Conservation (phyloP, 768 basidiomycete genomes). For the Leccinum boreale region DNA sequence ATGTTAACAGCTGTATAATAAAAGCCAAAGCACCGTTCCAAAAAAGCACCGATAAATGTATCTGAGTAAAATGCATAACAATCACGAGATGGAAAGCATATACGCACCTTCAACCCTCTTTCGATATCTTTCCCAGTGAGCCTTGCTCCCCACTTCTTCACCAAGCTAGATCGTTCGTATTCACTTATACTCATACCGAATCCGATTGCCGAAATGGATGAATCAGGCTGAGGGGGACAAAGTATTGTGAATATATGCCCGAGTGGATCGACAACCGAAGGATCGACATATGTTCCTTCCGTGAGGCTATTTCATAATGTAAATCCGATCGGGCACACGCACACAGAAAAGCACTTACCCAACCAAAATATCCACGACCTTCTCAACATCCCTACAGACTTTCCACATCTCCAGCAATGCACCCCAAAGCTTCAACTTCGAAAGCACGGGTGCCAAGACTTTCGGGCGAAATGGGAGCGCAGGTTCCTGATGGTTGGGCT, state of each 20-base stretch:
- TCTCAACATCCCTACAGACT: conserved; percentile 15
- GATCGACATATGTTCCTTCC: conserved; percentile 25
- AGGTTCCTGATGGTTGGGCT: background rate
- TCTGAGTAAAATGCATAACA: background rate
- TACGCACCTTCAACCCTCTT: conserved; percentile 63
- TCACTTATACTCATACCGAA: conserved; percentile 12
- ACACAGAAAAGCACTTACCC: conserved; percentile 19
- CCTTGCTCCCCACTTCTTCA: conserved; percentile 81
- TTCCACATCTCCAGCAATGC: conserved; percentile 30
- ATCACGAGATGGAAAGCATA: background rate
- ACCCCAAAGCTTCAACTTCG: conserved; percentile 20
- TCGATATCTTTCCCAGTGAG: conserved; percentile 65
- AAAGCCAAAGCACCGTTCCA: background rate
- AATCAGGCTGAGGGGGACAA: conserved; percentile 7
- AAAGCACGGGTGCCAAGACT: conserved; percentile 20
- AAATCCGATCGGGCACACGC: background rate
- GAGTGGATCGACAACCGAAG: conserved; percentile 25
- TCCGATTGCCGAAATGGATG: conserved; percentile 1
- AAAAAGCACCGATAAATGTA: background rate
- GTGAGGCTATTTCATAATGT: conserved; percentile 14
- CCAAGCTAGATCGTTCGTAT: conserved; percentile 50
- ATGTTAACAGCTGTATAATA: conserved; percentile 20
- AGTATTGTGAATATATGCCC: conserved; percentile 28
- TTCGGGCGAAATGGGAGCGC: conserved; percentile 16
- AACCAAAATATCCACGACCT: conserved; percentile 21